These are phyloP conservation scores for Umbilicus rupestris DNA, from an alignment of 164 flowering plant genomes.

Conservation along the genomic window DNA sequence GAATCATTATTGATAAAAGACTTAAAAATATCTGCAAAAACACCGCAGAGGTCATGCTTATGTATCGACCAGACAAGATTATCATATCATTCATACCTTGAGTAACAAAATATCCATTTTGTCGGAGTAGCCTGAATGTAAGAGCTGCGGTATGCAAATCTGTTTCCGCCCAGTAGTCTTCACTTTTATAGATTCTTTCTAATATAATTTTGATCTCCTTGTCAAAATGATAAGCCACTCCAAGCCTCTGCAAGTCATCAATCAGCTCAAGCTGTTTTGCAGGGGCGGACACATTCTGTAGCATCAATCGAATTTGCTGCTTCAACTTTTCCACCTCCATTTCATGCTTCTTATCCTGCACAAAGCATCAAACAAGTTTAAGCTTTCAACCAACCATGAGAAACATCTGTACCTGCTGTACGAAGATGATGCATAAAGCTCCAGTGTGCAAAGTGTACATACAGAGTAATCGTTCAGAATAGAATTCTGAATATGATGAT, in stretches of 20 bases:
- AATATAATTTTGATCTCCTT: slow-evolving; percentile 15
- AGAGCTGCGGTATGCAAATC: slow-evolving; percentile 21
- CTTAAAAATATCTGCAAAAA: slow-evolving; percentile 19
- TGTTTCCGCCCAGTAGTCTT: background rate
- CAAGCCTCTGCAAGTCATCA: slow-evolving; percentile 28
- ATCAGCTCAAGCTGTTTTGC: slow-evolving; percentile 18
- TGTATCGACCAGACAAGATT: too few relatives aligned
- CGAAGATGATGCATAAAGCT: background rate
- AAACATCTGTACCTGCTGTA: background rate
- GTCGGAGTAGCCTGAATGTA: slow-evolving; percentile 26
- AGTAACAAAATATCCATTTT: slow-evolving; percentile 19
- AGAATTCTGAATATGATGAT: background rate
- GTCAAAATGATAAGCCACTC: slow-evolving; percentile 26
- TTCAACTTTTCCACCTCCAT: background rate
- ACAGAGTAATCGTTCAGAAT: background rate
- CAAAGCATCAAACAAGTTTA: background rate
- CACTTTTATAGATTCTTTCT: background rate
- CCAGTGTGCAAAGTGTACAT: background rate
- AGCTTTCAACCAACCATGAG: background rate
- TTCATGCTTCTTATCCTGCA: background rate
- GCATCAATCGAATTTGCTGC: background rate
- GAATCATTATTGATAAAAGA: slow-evolving; percentile 14
- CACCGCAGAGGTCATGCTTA: background rate
- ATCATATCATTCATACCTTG: slow-evolving; percentile 17
- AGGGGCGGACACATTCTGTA: background rate